Percentiles rank a stretch among this genome's conserved stretches.
phyloP scores from a whole-genome alignment of 192 early-diverging fungal species.

The Chytriomyces confervae region DNA sequence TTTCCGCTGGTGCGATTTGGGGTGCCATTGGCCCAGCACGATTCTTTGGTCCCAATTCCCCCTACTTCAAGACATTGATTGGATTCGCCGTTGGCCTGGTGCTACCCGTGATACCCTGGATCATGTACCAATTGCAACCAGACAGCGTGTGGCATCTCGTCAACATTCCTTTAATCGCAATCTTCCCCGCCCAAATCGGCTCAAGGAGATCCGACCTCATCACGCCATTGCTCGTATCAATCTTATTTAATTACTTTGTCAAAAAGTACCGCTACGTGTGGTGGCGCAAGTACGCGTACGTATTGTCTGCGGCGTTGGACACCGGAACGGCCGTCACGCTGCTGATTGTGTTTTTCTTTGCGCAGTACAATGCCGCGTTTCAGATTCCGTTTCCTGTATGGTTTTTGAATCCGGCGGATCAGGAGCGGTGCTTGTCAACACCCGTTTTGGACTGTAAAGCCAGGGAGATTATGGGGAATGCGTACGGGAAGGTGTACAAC shows the following conservation, averaged over 20 bases:
- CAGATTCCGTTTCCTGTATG: slow-evolving; percentile 15
- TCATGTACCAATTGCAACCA: slow-evolving; percentile 38
- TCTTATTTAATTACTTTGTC: slow-evolving; percentile 15
- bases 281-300: slow-evolving; percentile 73
- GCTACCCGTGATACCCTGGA: slow-evolving; percentile 40
- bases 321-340: slow-evolving; percentile 53
- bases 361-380: not conserved
- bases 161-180: slow-evolving; percentile 30
- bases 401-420: not conserved
- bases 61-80: slow-evolving; percentile 20
- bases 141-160: slow-evolving; percentile 33
- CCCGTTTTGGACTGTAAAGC: not conserved
- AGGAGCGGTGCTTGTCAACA: slow-evolving; percentile 2
- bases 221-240: slow-evolving; percentile 2
- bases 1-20: slow-evolving; percentile 73
- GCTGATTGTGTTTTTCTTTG: slow-evolving; percentile 32
- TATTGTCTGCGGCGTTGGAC: slow-evolving; percentile 66
- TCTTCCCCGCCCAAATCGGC: slow-evolving; percentile 1
- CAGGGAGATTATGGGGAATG: not conserved
- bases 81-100: slow-evolving; percentile 33
- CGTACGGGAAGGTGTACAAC: not conserved
- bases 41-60: slow-evolving; percentile 55
- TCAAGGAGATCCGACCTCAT: not conserved
- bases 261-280: slow-evolving; percentile 36
- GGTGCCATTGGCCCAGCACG: slow-evolving; percentile 69